A percentile compares a stretch with the other conserved stretches of the same genome.
These are phyloP conservation scores for Thraustochytrium sp. DNA, from an alignment of 352 stramenopile species.

Conservation along the genomic window DNA sequence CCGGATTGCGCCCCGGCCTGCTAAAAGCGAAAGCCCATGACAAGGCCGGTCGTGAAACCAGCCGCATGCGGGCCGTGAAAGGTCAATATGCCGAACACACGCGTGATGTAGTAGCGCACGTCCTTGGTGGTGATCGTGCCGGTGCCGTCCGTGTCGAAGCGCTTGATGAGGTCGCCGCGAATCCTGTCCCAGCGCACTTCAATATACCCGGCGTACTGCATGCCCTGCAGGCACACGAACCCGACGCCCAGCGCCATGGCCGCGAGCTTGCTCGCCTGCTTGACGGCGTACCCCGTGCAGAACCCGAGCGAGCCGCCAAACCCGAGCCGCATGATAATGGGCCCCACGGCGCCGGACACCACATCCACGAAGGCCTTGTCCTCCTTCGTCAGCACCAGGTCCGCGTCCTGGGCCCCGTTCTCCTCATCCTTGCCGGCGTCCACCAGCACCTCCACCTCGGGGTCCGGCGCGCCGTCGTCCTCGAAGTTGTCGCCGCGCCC, in stretches of 20 bases:
- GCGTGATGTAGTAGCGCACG: constrained; percentile 20
- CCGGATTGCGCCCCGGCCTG: background rate
- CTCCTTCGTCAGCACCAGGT: constrained; percentile 9
- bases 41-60: constrained; percentile 11
- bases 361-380: constrained; percentile 5
- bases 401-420: background rate
- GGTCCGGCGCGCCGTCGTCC: background rate
- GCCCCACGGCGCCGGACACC: background rate
- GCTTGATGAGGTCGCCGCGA: constrained; percentile 1
- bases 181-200: constrained; percentile 52
- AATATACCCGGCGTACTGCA: constrained; percentile 54
- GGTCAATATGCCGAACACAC: constrained; percentile 3
- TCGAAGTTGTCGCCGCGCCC: too few relatives aligned
- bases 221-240: constrained; percentile 51
- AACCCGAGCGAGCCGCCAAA: constrained; percentile 52
- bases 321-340: constrained; percentile 45
- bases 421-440: background rate
- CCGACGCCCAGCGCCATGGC: constrained; percentile 51
- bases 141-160: constrained; percentile 20
- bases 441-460: background rate
- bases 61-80: constrained; percentile 32
- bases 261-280: constrained; percentile 52
- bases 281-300: constrained; percentile 55
- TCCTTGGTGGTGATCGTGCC: constrained; percentile 21
- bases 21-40: constrained; percentile 6